Evolutionary conservation across 768 basidiomycete genomes (phyloP).

Genomic region (Phaeotremella fagi): DNA sequence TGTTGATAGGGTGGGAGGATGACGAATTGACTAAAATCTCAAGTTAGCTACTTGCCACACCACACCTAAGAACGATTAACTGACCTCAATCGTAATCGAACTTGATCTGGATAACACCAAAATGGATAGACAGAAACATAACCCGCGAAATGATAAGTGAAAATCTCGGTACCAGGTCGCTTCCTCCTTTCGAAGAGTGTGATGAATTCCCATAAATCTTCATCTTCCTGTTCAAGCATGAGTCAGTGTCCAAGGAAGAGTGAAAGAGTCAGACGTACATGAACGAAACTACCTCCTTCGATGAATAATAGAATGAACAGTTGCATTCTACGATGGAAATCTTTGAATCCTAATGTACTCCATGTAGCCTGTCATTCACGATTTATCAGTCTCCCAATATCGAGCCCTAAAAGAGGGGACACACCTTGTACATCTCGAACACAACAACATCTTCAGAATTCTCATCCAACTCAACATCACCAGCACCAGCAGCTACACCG

Average conservation of each 20-base stretch:
- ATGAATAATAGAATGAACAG: slow-evolving; percentile 90
- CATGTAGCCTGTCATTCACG: slow-evolving; percentile 62
- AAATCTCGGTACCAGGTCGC: slow-evolving; percentile 51
- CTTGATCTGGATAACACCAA: slow-evolving; percentile 88
- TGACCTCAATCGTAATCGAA: slow-evolving; percentile 79
- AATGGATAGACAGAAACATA: slow-evolving; percentile 94
- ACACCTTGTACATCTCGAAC: slow-evolving; percentile 86
- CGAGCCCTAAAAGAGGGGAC: no score
- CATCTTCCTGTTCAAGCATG: slow-evolving; percentile 58
- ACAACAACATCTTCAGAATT: slow-evolving; percentile 62
- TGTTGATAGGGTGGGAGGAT: slow-evolving; percentile 86
- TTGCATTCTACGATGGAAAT: slow-evolving; percentile 89
- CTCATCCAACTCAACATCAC: slow-evolving; percentile 46
- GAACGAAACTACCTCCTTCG: slow-evolving; percentile 90
- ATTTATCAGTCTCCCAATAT: background rate
- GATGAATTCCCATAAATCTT: slow-evolving; percentile 89
- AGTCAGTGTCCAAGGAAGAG: background rate
- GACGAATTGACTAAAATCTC: slow-evolving; percentile 72
- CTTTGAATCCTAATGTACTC: slow-evolving; percentile 78
- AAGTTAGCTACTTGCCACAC: no score
- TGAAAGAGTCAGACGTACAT: slow-evolving; percentile 43
- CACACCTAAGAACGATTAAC: slow-evolving; percentile 20
- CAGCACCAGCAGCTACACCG: slow-evolving; percentile 18
- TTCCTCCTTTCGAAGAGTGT: slow-evolving; percentile 83
- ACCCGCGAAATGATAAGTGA: slow-evolving; percentile 83